Conservation (phyloP, 148 eudicot genomes). For the Cornus kousa region DNA sequence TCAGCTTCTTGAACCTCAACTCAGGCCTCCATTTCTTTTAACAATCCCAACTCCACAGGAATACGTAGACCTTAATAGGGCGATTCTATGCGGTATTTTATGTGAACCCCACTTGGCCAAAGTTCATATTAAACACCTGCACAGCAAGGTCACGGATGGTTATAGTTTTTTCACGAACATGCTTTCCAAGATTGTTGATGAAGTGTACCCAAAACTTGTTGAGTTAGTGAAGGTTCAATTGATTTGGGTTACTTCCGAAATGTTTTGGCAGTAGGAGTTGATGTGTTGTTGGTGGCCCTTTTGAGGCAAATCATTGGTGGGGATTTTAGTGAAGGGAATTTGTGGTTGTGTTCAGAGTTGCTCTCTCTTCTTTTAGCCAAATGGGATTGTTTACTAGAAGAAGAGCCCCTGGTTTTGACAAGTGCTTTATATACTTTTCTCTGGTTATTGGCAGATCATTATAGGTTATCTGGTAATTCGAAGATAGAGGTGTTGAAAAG, state of each 20-base stretch:
- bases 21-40: slow-evolving; percentile 69
- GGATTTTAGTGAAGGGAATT: slow-evolving; percentile 69
- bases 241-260: slow-evolving; percentile 60
- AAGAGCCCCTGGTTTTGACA: slow-evolving; percentile 55
- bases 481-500: slow-evolving; percentile 43
- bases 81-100: slow-evolving; percentile 67
- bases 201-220: slow-evolving; percentile 54
- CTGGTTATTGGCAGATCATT: slow-evolving; percentile 71
- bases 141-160: slow-evolving; percentile 71
- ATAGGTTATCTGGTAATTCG: slow-evolving; percentile 30
- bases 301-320: slow-evolving; percentile 81
- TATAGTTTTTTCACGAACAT: slow-evolving; percentile 48
- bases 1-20: slow-evolving; percentile 34
- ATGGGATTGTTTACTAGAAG: slow-evolving; percentile 73
- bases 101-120: slow-evolving; percentile 50
- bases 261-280: slow-evolving; percentile 64
- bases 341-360: slow-evolving; percentile 76
- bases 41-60: slow-evolving; percentile 44
- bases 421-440: slow-evolving; percentile 75
- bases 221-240: slow-evolving; percentile 54
- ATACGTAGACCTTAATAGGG: slow-evolving; percentile 52
- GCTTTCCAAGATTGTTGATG: slow-evolving; percentile 54
- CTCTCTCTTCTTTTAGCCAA: slow-evolving; percentile 41
- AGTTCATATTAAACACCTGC: slow-evolving; percentile 62
- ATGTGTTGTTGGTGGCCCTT: slow-evolving; percentile 63